These are phyloP conservation scores for Lepidium aucheri DNA, from an alignment of 345 rosid genomes.

Conservation along the genomic window DNA sequence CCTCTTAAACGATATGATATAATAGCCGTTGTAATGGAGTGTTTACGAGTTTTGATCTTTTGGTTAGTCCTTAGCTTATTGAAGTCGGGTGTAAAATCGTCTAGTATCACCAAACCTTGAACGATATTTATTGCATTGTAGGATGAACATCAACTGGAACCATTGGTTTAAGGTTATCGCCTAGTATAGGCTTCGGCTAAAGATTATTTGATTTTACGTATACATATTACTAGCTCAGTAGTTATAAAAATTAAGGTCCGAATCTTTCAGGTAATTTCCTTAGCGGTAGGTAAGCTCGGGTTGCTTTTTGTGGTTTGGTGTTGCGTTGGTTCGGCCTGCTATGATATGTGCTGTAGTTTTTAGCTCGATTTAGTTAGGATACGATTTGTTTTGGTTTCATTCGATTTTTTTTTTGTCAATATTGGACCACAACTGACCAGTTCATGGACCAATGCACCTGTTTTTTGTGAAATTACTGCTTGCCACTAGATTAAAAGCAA, in stretches of 20 bases:
- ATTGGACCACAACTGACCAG: too few relatives aligned
- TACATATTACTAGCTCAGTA: neutral
- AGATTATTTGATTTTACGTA: neutral
- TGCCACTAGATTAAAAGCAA: too few relatives aligned
- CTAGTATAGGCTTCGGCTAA: neutral
- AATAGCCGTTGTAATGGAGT: neutral
- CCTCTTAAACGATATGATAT: conserved; percentile 25
- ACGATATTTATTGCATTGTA: conserved; percentile 10
- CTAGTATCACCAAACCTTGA: conserved; percentile 6
- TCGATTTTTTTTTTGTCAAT: neutral
- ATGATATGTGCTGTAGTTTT: too few relatives aligned
- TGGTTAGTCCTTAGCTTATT: conserved; percentile 15
- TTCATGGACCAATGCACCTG: too few relatives aligned
- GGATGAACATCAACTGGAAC: neutral
- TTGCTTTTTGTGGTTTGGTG: neutral
- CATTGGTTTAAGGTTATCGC: neutral
- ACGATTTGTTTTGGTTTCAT: neutral
- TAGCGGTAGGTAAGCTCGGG: neutral
- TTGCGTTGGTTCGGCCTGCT: too few relatives aligned
- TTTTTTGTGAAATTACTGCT: too few relatives aligned
- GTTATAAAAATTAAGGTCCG: neutral
- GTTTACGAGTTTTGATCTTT: conserved; percentile 14
- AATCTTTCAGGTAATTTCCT: neutral
- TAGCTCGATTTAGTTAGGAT: neutral
- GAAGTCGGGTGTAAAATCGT: neutral